A percentile compares a stretch with the other conserved stretches of the same genome.
phyloP scores from a whole-genome alignment of 148 eudicot species.

The Suaeda aralocaspica region DNA sequence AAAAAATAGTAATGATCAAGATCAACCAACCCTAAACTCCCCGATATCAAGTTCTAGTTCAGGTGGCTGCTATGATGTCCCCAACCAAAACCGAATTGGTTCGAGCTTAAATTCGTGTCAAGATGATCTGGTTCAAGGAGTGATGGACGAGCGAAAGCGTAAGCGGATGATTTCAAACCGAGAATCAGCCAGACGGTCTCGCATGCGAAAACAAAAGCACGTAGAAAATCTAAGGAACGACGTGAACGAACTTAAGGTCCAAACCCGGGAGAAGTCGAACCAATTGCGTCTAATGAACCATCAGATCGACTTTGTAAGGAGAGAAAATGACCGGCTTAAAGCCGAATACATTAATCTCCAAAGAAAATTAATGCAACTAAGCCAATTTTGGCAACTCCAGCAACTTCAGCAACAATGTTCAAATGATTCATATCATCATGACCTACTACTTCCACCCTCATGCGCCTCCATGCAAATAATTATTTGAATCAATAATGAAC shows the following conservation, averaged over 20 bases:
- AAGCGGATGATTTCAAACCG: constrained; percentile 55
- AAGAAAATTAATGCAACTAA: constrained; percentile 32
- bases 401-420: constrained; percentile 31
- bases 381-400: constrained; percentile 34
- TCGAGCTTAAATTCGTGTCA: background rate
- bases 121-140: background rate
- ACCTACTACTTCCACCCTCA: background rate
- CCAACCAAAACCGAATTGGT: constrained; percentile 4
- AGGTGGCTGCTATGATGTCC: constrained; percentile 19
- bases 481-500: constrained; percentile 7
- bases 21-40: constrained; percentile 19
- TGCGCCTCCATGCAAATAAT: constrained; percentile 19
- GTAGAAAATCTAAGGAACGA: constrained; percentile 43
- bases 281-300: constrained; percentile 32
- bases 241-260: constrained; percentile 31
- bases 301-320: constrained; percentile 25
- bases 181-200: constrained; percentile 55
- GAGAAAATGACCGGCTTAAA: constrained; percentile 35
- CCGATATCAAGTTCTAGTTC: constrained; percentile 15
- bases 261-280: constrained; percentile 39
- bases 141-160: constrained; percentile 44
- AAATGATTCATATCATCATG: background rate
- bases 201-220: constrained; percentile 53
- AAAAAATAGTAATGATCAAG: constrained; percentile 11
- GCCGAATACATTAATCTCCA: constrained; percentile 36